These are phyloP conservation scores for Adansonia madagascariensis DNA, from an alignment of 441 rosid genomes.

Conservation along the genomic window DNA sequence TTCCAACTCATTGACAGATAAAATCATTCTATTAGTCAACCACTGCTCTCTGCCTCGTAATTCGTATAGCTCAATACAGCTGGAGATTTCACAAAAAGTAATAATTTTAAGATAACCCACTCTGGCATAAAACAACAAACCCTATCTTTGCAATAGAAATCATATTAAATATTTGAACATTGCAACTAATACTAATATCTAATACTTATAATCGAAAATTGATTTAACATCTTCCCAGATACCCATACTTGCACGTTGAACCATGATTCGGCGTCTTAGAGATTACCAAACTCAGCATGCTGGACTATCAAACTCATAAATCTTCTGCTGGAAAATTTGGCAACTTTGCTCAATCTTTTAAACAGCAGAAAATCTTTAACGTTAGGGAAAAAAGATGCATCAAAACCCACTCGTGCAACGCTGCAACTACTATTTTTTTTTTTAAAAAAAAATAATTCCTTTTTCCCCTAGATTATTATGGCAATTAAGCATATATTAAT, in stretches of 20 bases:
- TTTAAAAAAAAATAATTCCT: neutral
- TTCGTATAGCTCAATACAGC: constrained; percentile 51
- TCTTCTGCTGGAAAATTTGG: neutral
- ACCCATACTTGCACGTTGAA: constrained; percentile 38
- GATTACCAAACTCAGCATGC: constrained; percentile 26
- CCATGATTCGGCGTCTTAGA: constrained; percentile 25
- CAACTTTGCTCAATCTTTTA: neutral
- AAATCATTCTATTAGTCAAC: constrained; percentile 34
- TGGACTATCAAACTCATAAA: constrained; percentile 7
- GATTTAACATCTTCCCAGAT: neutral
- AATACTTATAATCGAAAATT: neutral
- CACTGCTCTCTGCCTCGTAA: constrained; percentile 22
- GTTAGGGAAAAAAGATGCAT: neutral
- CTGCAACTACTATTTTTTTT: neutral
- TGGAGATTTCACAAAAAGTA: constrained; percentile 39
- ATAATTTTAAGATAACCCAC: constrained; percentile 32
- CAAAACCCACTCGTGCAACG: constrained; percentile 27
- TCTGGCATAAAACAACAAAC: constrained; percentile 14
- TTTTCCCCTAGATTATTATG: constrained; percentile 20
- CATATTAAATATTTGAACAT: constrained; percentile 25
- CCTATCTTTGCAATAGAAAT: constrained; percentile 19
- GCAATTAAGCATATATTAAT: neutral
- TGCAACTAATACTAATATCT: neutral
- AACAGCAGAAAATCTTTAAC: neutral
- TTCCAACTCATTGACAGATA: constrained; percentile 33